Percentiles rank a stretch among this genome's conserved stretches.
phyloP scores from a whole-genome alignment of 2,329 filamentous ascomycete species.

The Hypoxylon rubiginosum region DNA sequence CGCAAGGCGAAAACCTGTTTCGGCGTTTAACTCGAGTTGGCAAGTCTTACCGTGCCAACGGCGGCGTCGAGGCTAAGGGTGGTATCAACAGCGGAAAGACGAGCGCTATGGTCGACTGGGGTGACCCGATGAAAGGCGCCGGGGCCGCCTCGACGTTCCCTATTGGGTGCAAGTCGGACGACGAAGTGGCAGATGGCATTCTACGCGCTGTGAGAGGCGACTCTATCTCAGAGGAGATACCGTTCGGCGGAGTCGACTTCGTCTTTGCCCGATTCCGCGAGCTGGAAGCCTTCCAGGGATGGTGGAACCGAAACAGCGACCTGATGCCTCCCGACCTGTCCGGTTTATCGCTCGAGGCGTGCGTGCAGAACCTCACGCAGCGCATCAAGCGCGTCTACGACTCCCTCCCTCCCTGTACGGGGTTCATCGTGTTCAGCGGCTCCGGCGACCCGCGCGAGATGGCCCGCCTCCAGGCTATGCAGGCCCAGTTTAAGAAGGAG shows the following conservation, averaged over 20 bases:
- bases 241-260: conserved; percentile 73
- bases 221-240: conserved; percentile 68
- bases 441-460: conserved; percentile 77
- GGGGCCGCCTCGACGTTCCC: conserved; percentile 69
- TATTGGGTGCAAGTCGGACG: conserved; percentile 70
- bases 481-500: conserved; percentile 72
- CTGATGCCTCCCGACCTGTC: conserved; percentile 49
- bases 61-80: conserved; percentile 68
- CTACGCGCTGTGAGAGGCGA: conserved; percentile 72
- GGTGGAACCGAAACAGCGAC: conserved; percentile 73
- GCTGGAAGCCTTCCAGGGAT: conserved; percentile 74
- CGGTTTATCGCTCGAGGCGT: conserved; percentile 58
- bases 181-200: conserved; percentile 68
- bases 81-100: conserved; percentile 70
- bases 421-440: conserved; percentile 74
- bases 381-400: conserved; percentile 69
- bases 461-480: conserved; percentile 71
- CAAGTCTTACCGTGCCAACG: conserved; percentile 72
- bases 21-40: conserved; percentile 78
- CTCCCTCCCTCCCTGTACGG: conserved; percentile 73
- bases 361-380: conserved; percentile 60
- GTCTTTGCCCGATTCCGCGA: conserved; percentile 76
- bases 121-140: conserved; percentile 75
- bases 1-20: conserved; percentile 89
- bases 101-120: conserved; percentile 90